Evolutionary conservation across 164 flowering plant genomes (phyloP).

Genomic region (Dillenia suffruticosa): DNA sequence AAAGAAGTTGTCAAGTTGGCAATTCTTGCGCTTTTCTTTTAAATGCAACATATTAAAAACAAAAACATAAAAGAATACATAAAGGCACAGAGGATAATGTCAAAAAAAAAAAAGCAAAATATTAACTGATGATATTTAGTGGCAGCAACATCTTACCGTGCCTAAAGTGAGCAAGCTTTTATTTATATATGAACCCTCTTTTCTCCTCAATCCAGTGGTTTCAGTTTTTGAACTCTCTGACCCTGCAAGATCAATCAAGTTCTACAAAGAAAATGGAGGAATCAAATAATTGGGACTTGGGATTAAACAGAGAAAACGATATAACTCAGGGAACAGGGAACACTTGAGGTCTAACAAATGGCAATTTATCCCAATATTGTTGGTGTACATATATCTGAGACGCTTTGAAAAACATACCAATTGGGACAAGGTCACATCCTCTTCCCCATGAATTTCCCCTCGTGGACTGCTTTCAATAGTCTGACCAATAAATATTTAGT

Average conservation of each 20-base stretch:
- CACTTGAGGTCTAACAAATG: too few species aligned
- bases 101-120: too few species aligned
- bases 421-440: constrained; percentile 78
- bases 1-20: too few species aligned
- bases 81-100: too few species aligned
- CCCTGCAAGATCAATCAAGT: constrained; percentile 86
- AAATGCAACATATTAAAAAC: too few species aligned
- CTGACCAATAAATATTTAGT: constrained; percentile 29
- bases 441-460: constrained; percentile 58
- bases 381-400: too few species aligned
- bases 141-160: constrained; percentile 47
- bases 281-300: neutral
- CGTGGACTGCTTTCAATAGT: constrained; percentile 84
- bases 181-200: constrained; percentile 85
- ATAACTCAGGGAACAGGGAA: too few species aligned
- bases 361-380: too few species aligned
- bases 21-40: too few species aligned
- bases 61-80: too few species aligned
- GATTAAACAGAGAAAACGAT: too few species aligned
- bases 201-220: constrained; percentile 72
- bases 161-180: constrained; percentile 85
- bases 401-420: constrained; percentile 41
- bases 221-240: constrained; percentile 82
- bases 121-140: too few species aligned
- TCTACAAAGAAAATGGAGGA: constrained; percentile 33